These are phyloP conservation scores for Lentinus brumalis DNA, from an alignment of 768 basidiomycete genomes.

Conservation along the genomic window DNA sequence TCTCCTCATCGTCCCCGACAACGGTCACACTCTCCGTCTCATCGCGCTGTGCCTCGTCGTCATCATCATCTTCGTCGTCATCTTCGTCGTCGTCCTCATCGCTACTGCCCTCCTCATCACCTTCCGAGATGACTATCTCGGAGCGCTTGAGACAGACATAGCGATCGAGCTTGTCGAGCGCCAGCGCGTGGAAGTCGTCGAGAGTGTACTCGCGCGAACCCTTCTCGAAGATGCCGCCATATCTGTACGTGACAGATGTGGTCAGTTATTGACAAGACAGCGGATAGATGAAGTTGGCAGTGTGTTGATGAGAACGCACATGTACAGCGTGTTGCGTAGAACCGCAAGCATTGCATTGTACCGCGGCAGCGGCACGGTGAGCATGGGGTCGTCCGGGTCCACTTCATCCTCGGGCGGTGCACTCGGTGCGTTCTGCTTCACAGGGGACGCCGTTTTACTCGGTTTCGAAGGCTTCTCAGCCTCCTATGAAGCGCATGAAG, in stretches of 20 bases:
- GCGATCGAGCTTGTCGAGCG: conserved; percentile 82
- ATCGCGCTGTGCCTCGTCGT: conserved; percentile 37
- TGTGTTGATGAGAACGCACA: conserved; percentile 49
- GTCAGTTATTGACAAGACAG: background rate
- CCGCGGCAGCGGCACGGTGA: conserved; percentile 61
- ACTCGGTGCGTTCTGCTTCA: background rate
- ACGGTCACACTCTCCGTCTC: conserved; percentile 29
- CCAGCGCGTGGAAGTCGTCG: conserved; percentile 82
- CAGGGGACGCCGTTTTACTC: background rate
- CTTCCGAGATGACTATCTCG: conserved; percentile 61
- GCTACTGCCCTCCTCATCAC: conserved; percentile 61
- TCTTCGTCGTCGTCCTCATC: conserved; percentile 61
- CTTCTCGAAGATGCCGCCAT: conserved; percentile 87
- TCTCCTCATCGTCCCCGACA: conserved; percentile 25
- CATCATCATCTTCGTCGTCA: conserved; percentile 52
- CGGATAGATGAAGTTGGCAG: background rate
- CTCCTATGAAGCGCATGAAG: background rate
- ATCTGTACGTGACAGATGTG: conserved; percentile 43
- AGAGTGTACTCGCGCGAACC: conserved; percentile 85
- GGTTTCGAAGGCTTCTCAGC: conserved; percentile 3
- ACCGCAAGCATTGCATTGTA: conserved; percentile 92
- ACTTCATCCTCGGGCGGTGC: conserved; percentile 33
- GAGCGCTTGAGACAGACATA: conserved; percentile 74
- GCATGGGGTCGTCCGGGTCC: conserved; percentile 65
- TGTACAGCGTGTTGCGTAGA: conserved; percentile 80